These are phyloP conservation scores for Cercospora berteroae DNA, from an alignment of 2,329 filamentous ascomycete species.

Conservation along the genomic window DNA sequence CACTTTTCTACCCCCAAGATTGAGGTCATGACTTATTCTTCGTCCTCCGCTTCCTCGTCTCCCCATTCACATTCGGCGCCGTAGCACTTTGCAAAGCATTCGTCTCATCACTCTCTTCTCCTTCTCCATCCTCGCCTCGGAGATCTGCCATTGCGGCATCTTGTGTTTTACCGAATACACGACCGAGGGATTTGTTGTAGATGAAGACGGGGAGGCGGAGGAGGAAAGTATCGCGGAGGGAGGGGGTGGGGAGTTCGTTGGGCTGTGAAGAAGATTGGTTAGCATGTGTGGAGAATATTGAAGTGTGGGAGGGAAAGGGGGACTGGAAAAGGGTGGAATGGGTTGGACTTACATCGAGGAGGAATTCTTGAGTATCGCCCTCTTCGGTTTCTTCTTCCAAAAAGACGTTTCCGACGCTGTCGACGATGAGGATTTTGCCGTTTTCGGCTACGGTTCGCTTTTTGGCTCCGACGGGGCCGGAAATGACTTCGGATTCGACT, in stretches of 20 bases:
- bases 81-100: slow-evolving; percentile 43
- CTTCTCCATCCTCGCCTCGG: slow-evolving; percentile 30
- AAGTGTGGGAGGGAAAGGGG: no score
- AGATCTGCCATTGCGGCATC: slow-evolving; percentile 28
- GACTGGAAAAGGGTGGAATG: no score
- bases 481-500: slow-evolving; percentile 50
- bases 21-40: slow-evolving; percentile 28
- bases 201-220: slow-evolving; percentile 73
- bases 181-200: slow-evolving; percentile 55
- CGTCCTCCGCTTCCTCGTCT: slow-evolving; percentile 42
- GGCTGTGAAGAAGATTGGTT: slow-evolving; percentile 50
- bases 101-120: slow-evolving; percentile 41
- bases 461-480: slow-evolving; percentile 69
- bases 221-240: slow-evolving; percentile 77
- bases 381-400: slow-evolving; percentile 90
- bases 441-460: slow-evolving; percentile 92
- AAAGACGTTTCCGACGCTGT: slow-evolving; percentile 87
- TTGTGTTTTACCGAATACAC: slow-evolving; percentile 41
- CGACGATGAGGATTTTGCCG: slow-evolving; percentile 90
- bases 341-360: slow-evolving; percentile 71
- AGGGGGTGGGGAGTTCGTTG: slow-evolving; percentile 75
- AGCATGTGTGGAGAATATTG: neutral
- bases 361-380: slow-evolving; percentile 75
- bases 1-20: neutral
- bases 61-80: slow-evolving; percentile 46